Evolutionary conservation across 1,284 basidiomycete species (phyloP).

Genomic region (Gymnopus androsaceus): DNA sequence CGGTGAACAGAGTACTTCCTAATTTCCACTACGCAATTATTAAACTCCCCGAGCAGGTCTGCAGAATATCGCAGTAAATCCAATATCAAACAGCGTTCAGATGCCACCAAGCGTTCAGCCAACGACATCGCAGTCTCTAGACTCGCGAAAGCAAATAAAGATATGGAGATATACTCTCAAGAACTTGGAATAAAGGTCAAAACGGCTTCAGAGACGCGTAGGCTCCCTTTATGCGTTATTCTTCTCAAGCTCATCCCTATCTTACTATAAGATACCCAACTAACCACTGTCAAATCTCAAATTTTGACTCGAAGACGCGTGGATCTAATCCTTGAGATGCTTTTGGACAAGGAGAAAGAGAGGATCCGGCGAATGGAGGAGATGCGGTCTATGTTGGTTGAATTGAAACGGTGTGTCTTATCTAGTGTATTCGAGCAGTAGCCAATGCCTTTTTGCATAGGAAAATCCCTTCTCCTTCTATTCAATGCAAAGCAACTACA

Average conservation of each 20-base stretch:
- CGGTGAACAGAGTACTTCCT: not conserved
- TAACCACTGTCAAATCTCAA: slow-evolving; percentile 14
- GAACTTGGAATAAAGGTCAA: slow-evolving; percentile 19
- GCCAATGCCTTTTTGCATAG: not conserved
- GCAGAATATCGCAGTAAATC: slow-evolving; percentile 11
- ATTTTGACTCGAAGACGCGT: slow-evolving; percentile 22
- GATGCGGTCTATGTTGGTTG: slow-evolving; percentile 20
- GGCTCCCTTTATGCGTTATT: not conserved
- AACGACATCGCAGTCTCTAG: slow-evolving; percentile 19
- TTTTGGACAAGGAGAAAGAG: slow-evolving; percentile 29
- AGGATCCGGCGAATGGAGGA: slow-evolving; percentile 29
- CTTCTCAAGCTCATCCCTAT: no score
- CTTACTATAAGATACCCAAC: slow-evolving; percentile 6
- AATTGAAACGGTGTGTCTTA: slow-evolving; percentile 18
- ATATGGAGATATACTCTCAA: slow-evolving; percentile 12
- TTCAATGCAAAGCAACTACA: not conserved
- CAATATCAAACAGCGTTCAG: slow-evolving; percentile 18
- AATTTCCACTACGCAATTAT: not conserved
- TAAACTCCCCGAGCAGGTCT: not conserved
- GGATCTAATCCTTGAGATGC: slow-evolving; percentile 25
- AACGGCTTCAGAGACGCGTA: slow-evolving; percentile 18
- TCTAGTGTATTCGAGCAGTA: not conserved
- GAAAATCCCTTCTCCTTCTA: not conserved
- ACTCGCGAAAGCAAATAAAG: slow-evolving; percentile 18
- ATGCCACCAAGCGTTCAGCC: slow-evolving; percentile 18